Base-by-base conservation (phyloP, 73 alveolate genomes). In the Blepharisma japonicum region DNA sequence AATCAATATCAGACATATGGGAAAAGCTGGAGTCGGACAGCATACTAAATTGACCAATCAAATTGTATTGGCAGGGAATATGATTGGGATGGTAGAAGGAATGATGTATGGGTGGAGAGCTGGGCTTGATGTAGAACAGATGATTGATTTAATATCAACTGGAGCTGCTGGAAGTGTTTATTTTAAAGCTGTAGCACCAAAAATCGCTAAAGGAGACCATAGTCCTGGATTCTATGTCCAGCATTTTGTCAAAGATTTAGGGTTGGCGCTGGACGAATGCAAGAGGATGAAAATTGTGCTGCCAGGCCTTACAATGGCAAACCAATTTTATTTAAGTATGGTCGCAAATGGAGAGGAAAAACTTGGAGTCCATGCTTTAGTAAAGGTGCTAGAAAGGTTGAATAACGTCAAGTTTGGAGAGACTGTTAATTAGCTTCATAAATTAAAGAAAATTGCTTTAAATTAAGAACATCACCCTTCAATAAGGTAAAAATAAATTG, bases 221-320 rank as follows among this genome's bases (percentile, higher is more conserved):
- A 85, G 88, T 48, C 97, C 98, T 27, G 98, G 97, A 7, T 93
- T 93, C 80, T 93, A 90, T 80, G 97, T 87, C 21, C 97, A 93
- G 86, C 98, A 93, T 76, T 90, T 88, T 71, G 87, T 86, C 49
- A 93, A 93, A 86, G 97, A 93, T 86, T 77, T 93, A 18, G 90
- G 86, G 27, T 89, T 93, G 49, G 97, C 94, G 20, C 85, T 93
- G 2, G 95, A 93, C 6, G 98, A 93, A 77, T 91, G 95, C 14
- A 88, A 87, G 72, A 84, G 94, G 68, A 89, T 83, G 91, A 83
- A 85, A 14, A 81, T 93, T 42, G 81, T 88, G 46, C 81, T 93
- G 9, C 98, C 98, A 51, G 97, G 96, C 0, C 79, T 87, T 7
- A 93, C 93, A 0, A 71, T 90, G 21, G 94, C 89, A 2, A 78